phyloP scores from a whole-genome alignment of 345 rosid species.

The Hypericum androsaemum region DNA sequence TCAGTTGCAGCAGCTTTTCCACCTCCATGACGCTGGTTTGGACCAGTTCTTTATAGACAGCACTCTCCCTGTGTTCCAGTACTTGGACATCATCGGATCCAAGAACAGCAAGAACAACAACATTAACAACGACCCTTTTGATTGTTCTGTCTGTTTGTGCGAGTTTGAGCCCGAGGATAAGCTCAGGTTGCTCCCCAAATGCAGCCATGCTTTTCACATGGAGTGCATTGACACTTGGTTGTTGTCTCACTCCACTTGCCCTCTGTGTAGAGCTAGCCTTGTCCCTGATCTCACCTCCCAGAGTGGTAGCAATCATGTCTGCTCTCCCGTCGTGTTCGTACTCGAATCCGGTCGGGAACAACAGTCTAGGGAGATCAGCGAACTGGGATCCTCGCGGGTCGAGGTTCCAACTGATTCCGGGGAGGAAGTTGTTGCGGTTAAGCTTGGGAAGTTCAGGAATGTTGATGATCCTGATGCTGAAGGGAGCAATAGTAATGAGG shows the following conservation, averaged over 20 bases:
- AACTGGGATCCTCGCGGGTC: slow-evolving; percentile 34
- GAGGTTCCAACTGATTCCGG: slow-evolving; percentile 34
- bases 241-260: slow-evolving; percentile 96
- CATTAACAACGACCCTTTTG: slow-evolving; percentile 34
- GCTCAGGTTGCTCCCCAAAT: slow-evolving; percentile 91
- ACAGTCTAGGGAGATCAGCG: slow-evolving; percentile 66
- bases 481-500: slow-evolving; percentile 35
- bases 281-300: slow-evolving; percentile 54
- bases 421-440: slow-evolving; percentile 68
- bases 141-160: slow-evolving; percentile 96
- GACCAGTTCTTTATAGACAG: slow-evolving; percentile 87
- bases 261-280: slow-evolving; percentile 75
- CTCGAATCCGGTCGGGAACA: slow-evolving; percentile 91
- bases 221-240: slow-evolving; percentile 99
- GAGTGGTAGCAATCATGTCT: background rate
- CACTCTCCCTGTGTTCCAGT: slow-evolving; percentile 82
- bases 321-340: slow-evolving; percentile 59
- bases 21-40: slow-evolving; percentile 90
- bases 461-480: slow-evolving; percentile 47
- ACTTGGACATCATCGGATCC: slow-evolving; percentile 69
- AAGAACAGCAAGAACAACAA: slow-evolving; percentile 28
- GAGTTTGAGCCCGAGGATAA: slow-evolving; percentile 85
- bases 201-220: slow-evolving; percentile 97
- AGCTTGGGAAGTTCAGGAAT: slow-evolving; percentile 79
- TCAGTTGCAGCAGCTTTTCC: slow-evolving; percentile 89